Evolutionary conservation across 1,139 yeast species (phyloP).

Genomic region (Zygotorulaspora mrakii): DNA sequence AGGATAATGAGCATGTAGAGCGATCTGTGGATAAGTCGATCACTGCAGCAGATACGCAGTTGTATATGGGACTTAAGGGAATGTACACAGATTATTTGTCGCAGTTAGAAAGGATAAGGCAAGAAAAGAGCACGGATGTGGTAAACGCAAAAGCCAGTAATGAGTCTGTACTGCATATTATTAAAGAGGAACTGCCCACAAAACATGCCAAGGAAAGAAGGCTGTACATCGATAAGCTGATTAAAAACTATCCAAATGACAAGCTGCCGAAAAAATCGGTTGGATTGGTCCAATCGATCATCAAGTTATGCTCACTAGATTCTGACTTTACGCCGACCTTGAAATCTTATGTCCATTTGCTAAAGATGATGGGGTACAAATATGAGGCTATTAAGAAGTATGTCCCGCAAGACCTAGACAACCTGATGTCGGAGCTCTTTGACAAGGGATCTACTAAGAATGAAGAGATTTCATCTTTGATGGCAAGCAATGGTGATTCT

Average conservation of each 20-base stretch:
- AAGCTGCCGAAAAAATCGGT: constrained; percentile 15
- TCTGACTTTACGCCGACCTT: constrained; percentile 28
- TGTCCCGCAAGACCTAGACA: constrained; percentile 12
- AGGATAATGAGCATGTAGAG: constrained; percentile 32
- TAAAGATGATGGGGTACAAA: constrained; percentile 19
- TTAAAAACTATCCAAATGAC: constrained; percentile 12
- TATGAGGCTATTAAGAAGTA: constrained; percentile 14
- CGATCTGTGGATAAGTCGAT: constrained; percentile 21
- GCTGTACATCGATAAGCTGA: constrained; percentile 22
- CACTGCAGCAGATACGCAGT: constrained; percentile 31
- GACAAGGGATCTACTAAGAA: constrained; percentile 4
- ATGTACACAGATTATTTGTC: constrained; percentile 34
- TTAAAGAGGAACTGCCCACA: constrained; percentile 26
- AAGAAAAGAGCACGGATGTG: constrained; percentile 13
- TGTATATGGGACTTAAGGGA: constrained; percentile 31
- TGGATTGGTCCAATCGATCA: constrained; percentile 21
- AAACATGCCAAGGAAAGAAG: constrained; percentile 28
- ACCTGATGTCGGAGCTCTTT: constrained; percentile 5
- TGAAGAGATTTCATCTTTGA: constrained; percentile 9
- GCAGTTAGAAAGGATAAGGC: constrained; percentile 26
- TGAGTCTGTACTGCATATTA: constrained; percentile 20
- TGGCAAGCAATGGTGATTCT: constrained; percentile 4
- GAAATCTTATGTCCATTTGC: constrained; percentile 17
- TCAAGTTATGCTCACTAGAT: constrained; percentile 29
- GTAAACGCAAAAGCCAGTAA: constrained; percentile 13